Percentiles rank a stretch among this genome's conserved stretches.
phyloP scores from a whole-genome alignment of 352 stramenopile genomes.

The Phytophthora uliginosa region DNA sequence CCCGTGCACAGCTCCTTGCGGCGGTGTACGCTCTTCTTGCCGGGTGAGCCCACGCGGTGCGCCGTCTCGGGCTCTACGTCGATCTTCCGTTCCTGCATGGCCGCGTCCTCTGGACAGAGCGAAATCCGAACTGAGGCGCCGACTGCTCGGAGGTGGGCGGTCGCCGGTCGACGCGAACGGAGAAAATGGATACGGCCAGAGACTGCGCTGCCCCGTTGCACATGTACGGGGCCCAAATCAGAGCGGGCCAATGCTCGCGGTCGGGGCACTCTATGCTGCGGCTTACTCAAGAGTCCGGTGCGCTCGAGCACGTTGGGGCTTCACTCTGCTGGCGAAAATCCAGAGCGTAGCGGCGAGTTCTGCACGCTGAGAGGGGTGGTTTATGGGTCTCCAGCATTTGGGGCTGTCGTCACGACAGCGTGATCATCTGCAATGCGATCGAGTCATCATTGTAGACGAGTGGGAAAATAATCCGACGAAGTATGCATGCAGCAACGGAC shows the following conservation, averaged over 20 bases:
- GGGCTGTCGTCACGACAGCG: not conserved
- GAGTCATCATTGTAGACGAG: not conserved
- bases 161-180: constrained; percentile 3
- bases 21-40: constrained; percentile 12
- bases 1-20: constrained; percentile 20
- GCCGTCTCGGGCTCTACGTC: not conserved
- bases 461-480: too few relatives aligned
- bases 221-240: constrained; percentile 21
- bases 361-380: not conserved
- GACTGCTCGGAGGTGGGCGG: not conserved
- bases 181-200: constrained; percentile 1
- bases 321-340: not conserved
- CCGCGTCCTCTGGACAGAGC: not conserved
- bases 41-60: not conserved
- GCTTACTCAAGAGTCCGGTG: not conserved
- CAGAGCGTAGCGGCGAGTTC: not conserved
- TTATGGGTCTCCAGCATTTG: not conserved
- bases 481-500: too few relatives aligned
- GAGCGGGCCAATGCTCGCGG: not conserved
- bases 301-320: not conserved
- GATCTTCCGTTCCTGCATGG: constrained; percentile 15
- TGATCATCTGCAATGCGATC: not conserved
- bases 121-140: constrained; percentile 11
- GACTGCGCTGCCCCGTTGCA: constrained; percentile 5
- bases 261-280: not conserved